Percentiles rank a stretch among this genome's conserved stretches.
Conservation (phyloP, 805 yeast species). For the Zygoascus tannicola region DNA sequence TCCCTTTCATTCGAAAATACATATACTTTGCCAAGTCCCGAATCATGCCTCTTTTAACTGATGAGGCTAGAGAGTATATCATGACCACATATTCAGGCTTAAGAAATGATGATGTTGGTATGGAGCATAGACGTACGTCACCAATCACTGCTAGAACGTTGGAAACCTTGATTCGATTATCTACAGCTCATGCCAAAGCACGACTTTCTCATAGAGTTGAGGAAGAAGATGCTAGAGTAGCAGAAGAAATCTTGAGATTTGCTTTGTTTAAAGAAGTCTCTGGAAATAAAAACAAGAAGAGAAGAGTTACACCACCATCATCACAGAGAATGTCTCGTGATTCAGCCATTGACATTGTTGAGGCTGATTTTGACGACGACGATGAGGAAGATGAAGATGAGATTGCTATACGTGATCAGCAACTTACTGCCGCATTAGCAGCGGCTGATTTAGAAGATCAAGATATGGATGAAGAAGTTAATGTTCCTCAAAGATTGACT, state of each 20-base stretch:
- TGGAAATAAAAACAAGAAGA: conserved; percentile 28
- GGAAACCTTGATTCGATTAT: conserved; percentile 86
- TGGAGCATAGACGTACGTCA: conserved; percentile 52
- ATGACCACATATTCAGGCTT: conserved; percentile 71
- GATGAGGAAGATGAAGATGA: conserved; percentile 35
- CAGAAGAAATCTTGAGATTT: conserved; percentile 74
- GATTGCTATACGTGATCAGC: conserved; percentile 36
- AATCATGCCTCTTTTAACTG: conserved; percentile 68
- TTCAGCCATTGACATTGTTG: conserved; percentile 17
- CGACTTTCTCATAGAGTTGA: conserved; percentile 70
- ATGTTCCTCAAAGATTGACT: conserved; percentile 23
- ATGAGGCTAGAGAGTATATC: conserved; percentile 69
- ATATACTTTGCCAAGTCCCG: conserved; percentile 90
- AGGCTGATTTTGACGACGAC: conserved; percentile 13
- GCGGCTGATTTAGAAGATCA: conserved; percentile 49
- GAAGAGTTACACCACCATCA: conserved; percentile 19
- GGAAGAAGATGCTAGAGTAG: conserved; percentile 70
- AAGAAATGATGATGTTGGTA: conserved; percentile 57
- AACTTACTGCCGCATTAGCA: conserved; percentile 28
- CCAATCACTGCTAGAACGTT: conserved; percentile 98
- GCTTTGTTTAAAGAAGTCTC: conserved; percentile 75
- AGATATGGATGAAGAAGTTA: conserved; percentile 46
- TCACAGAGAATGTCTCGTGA: not conserved
- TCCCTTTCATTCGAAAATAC: conserved; percentile 83
- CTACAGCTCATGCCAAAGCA: conserved; percentile 97